Conservation (phyloP, 352 stramenopile species). For the Phytophthora gonapodyides region DNA sequence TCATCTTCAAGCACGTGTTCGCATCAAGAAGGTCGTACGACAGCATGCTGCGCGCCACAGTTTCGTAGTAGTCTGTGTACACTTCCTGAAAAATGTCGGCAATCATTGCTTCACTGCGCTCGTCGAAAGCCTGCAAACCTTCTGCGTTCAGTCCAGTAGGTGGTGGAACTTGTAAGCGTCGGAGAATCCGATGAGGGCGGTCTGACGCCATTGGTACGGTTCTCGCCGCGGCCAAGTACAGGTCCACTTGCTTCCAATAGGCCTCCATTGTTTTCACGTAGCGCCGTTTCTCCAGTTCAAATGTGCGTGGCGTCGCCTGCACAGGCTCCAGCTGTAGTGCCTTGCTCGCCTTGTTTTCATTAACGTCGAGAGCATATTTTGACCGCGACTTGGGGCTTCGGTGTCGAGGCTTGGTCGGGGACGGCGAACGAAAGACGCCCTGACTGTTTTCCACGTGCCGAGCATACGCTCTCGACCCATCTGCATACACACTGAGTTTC, state of each 20-base stretch:
- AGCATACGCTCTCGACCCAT: constrained; percentile 60
- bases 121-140: constrained; percentile 57
- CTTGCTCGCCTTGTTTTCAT: constrained; percentile 33
- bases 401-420: constrained; percentile 45
- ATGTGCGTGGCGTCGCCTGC: constrained; percentile 64
- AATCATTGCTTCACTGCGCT: constrained; percentile 70
- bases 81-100: constrained; percentile 78
- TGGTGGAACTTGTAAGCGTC: constrained; percentile 72
- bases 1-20: constrained; percentile 63
- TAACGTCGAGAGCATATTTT: constrained; percentile 51
- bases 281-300: constrained; percentile 75
- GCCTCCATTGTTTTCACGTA: constrained; percentile 84
- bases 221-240: constrained; percentile 53
- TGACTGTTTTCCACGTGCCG: constrained; percentile 73
- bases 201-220: constrained; percentile 68
- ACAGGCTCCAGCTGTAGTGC: constrained; percentile 50
- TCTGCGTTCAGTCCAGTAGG: constrained; percentile 47
- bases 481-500: constrained; percentile 54
- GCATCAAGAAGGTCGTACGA: constrained; percentile 89
- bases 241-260: constrained; percentile 84
- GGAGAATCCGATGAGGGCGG: constrained; percentile 62
- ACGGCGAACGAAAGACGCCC: constrained; percentile 57
- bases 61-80: constrained; percentile 80
- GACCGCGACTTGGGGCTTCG: constrained; percentile 32
- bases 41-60: constrained; percentile 80